Conservation (phyloP, 2,329 filamentous ascomycete species). For the Trichoderma asperellum region DNA sequence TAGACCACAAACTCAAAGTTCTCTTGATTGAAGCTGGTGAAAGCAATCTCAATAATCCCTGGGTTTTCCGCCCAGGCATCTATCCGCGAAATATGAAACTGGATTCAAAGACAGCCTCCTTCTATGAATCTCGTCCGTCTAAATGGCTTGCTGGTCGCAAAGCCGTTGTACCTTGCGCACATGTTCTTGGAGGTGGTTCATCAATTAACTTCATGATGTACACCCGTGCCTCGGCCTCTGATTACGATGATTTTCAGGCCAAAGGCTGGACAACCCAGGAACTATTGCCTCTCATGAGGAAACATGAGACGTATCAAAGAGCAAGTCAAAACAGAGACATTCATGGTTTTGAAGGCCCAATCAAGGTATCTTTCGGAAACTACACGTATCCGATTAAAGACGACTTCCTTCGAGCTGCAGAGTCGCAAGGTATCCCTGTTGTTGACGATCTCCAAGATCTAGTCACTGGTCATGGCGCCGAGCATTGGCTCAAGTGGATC, state of each 20-base stretch:
- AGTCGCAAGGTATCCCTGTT: constrained; percentile 52
- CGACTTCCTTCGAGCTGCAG: constrained; percentile 53
- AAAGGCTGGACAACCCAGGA: constrained; percentile 33
- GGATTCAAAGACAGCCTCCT: constrained; percentile 31
- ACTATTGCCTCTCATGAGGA: constrained; percentile 32
- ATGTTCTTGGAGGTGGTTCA: constrained; percentile 34
- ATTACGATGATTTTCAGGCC: constrained; percentile 33
- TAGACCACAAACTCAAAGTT: constrained; percentile 30
- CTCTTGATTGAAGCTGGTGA: constrained; percentile 33
- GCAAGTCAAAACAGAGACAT: constrained; percentile 29
- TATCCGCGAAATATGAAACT: constrained; percentile 29
- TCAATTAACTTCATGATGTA: constrained; percentile 36
- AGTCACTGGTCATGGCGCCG: constrained; percentile 39
- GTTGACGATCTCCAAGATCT: constrained; percentile 56
- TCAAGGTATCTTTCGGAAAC: constrained; percentile 54
- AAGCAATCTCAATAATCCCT: constrained; percentile 32
- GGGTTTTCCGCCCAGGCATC: constrained; percentile 31
- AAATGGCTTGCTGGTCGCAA: constrained; percentile 29
- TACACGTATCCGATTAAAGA: constrained; percentile 48
- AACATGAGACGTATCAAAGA: constrained; percentile 37
- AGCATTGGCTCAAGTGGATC: constrained; percentile 52
- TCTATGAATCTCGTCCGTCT: constrained; percentile 31
- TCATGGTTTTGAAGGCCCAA: constrained; percentile 56
- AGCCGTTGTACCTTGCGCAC: constrained; percentile 31
- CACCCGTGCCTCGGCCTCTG: constrained; percentile 33